phyloP scores from a whole-genome alignment of 345 rosid species.

The Eutrema heterophyllum region DNA sequence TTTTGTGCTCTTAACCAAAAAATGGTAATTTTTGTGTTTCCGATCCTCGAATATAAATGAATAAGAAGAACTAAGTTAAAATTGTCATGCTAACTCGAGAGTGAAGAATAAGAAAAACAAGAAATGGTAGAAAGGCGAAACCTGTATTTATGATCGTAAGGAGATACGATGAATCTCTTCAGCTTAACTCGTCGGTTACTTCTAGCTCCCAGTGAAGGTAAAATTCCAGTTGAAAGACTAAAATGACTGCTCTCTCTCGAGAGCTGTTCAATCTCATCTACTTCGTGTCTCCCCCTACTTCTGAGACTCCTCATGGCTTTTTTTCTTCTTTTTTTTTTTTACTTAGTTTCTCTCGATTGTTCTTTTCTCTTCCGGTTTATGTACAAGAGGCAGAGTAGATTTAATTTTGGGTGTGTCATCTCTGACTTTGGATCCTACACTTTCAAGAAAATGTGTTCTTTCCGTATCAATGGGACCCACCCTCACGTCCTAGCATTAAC shows the following conservation, averaged over 20 bases:
- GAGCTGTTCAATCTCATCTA: constrained; percentile 68
- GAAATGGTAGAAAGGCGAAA: neutral
- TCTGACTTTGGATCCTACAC: constrained; percentile 19
- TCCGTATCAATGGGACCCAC: constrained; percentile 14
- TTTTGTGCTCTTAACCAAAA: neutral
- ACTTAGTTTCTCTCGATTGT: neutral
- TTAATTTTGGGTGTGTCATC: neutral
- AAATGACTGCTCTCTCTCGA: constrained; percentile 84
- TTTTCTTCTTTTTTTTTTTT: neutral
- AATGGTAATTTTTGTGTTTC: neutral
- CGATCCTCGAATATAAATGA: neutral
- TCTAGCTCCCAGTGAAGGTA: constrained; percentile 91
- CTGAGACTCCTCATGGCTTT: constrained; percentile 15
- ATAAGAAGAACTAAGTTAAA: neutral
- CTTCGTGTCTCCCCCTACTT: constrained; percentile 49
- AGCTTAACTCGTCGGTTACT: constrained; percentile 78
- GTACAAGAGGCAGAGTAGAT: neutral
- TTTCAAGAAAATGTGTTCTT: constrained; percentile 2
- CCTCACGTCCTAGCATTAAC: constrained; percentile 16
- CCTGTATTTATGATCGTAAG: constrained; percentile 90
- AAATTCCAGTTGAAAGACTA: constrained; percentile 75
- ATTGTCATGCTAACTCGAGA: neutral
- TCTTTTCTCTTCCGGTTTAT: neutral
- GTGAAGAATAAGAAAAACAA: neutral
- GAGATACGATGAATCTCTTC: constrained; percentile 52